Conservation (phyloP, 2,329 filamentous ascomycete species). For the Ceratocystiopsis sp. region DNA sequence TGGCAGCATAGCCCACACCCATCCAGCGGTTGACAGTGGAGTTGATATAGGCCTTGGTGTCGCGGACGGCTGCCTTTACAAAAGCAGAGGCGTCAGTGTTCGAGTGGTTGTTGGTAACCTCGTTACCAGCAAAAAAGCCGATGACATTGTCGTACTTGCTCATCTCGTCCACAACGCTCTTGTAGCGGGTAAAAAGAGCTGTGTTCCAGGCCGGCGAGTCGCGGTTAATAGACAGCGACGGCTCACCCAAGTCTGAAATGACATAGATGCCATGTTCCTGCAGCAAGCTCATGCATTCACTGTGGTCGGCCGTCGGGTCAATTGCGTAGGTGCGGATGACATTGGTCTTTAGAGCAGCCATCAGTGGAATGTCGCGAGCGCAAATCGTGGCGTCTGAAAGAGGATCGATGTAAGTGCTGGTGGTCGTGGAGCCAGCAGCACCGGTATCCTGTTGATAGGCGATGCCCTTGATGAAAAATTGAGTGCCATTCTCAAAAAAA, state of each 20-base stretch:
- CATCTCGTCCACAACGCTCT: slow-evolving; percentile 64
- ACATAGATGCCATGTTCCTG: slow-evolving; percentile 85
- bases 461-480: slow-evolving; percentile 73
- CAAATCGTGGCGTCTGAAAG: slow-evolving; percentile 56
- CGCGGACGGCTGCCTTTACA: slow-evolving; percentile 94
- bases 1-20: slow-evolving; percentile 89
- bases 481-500: slow-evolving; percentile 61
- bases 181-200: slow-evolving; percentile 65
- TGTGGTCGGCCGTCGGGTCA: slow-evolving; percentile 62
- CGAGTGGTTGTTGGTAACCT: slow-evolving; percentile 77
- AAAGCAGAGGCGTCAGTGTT: slow-evolving; percentile 85
- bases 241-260: slow-evolving; percentile 77
- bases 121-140: slow-evolving; percentile 97
- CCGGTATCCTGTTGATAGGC: slow-evolving; percentile 79
- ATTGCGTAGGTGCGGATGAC: slow-evolving; percentile 90
- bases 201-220: slow-evolving; percentile 63
- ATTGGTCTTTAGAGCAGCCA: slow-evolving; percentile 70
- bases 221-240: slow-evolving; percentile 69
- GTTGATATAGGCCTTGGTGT: slow-evolving; percentile 90
- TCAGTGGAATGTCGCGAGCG: slow-evolving; percentile 69
- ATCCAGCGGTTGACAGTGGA: slow-evolving; percentile 58
- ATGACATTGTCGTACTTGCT: slow-evolving; percentile 76
- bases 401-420: slow-evolving; percentile 58
- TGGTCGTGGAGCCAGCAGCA: slow-evolving; percentile 33
- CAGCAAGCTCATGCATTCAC: slow-evolving; percentile 68